Percentiles rank a stretch among this genome's conserved stretches.
Evolutionary conservation across 306 rosid species (phyloP).

Genomic region (Castanospermum australe): DNA sequence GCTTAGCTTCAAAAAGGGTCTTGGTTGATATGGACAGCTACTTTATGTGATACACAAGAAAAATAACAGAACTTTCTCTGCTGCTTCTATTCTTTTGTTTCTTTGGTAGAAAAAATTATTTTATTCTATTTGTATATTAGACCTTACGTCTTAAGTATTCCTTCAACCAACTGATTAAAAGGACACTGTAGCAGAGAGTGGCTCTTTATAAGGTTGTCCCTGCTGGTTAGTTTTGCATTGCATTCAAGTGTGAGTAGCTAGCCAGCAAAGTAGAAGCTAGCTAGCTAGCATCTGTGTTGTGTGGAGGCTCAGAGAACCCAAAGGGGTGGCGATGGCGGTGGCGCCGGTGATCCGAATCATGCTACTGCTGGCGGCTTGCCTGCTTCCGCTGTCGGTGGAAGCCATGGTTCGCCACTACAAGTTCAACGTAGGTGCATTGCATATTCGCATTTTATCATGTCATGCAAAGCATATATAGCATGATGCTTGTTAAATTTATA

Average conservation of each 20-base stretch:
- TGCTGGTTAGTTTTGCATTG: neutral
- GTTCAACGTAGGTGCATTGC: slow-evolving; percentile 26
- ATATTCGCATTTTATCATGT: neutral
- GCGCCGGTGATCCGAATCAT: slow-evolving; percentile 6
- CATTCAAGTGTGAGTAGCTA: neutral
- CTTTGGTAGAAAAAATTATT: too few species aligned
- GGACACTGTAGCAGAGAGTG: slow-evolving; percentile 47
- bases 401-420: slow-evolving; percentile 34
- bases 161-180: slow-evolving; percentile 40
- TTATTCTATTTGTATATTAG: neutral
- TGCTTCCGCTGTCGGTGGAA: slow-evolving; percentile 19
- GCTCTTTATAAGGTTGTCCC: slow-evolving; percentile 26
- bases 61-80: neutral
- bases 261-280: neutral
- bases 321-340: neutral
- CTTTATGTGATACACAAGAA: slow-evolving; percentile 42
- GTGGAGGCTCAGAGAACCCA: neutral
- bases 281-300: neutral
- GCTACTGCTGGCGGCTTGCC: neutral
- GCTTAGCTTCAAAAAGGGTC: slow-evolving; percentile 42
- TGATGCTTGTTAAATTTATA: neutral
- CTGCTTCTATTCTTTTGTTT: neutral
- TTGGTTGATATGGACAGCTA: slow-evolving; percentile 46
- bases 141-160: slow-evolving; percentile 35
- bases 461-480: neutral